These are phyloP conservation scores for Flammula alnicola DNA, from an alignment of 1,284 basidiomycete genomes.

Conservation along the genomic window DNA sequence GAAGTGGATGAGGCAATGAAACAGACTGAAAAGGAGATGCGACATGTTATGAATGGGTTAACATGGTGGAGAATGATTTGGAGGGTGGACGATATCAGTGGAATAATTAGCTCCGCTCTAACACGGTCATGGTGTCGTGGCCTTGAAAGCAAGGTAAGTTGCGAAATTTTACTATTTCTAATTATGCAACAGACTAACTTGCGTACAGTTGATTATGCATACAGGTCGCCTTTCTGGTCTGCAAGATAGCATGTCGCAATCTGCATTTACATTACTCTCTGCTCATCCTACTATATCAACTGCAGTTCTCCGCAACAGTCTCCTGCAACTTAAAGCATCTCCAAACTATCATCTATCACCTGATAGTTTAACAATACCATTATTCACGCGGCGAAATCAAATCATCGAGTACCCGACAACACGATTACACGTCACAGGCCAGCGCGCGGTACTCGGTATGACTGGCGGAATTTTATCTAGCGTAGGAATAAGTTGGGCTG, in stretches of 20 bases:
- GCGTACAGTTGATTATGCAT: conserved; percentile 70
- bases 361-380: conserved; percentile 56
- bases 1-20: conserved; percentile 56
- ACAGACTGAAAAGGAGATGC: conserved; percentile 53
- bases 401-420: conserved; percentile 63
- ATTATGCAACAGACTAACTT: no score
- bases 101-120: conserved; percentile 57
- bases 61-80: conserved; percentile 72
- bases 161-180: no score
- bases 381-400: conserved; percentile 61
- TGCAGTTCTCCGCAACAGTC: conserved; percentile 67
- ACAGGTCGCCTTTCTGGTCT: conserved; percentile 66
- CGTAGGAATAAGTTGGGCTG: conserved; percentile 52
- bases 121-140: conserved; percentile 64
- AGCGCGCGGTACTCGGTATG: conserved; percentile 63
- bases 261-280: conserved; percentile 47
- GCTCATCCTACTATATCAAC: conserved; percentile 50
- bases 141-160: conserved; percentile 68
- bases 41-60: conserved; percentile 55
- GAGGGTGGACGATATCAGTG: conserved; percentile 74
- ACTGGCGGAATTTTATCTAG: conserved; percentile 48
- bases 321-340: conserved; percentile 58
- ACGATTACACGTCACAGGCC: conserved; percentile 68
- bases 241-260: conserved; percentile 51
- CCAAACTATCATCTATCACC: conserved; percentile 57